Evolutionary conservation across 2,329 filamentous ascomycete species (phyloP), one percentile per base, ranked within the genome.

Genomic region (Bertia moriformis): DNA sequence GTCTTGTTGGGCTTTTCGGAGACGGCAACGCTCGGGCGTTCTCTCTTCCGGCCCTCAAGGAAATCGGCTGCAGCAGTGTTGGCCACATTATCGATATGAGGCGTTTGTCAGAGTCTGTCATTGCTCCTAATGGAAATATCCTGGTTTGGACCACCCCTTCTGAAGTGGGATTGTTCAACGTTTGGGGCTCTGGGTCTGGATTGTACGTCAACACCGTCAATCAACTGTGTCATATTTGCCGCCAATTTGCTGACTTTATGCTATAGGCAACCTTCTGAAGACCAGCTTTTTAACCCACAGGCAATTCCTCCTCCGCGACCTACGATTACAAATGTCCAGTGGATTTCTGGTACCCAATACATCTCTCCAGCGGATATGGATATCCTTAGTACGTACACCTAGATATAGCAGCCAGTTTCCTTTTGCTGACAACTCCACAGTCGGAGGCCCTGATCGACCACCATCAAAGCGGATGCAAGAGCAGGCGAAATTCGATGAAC

Each of bases 281-380:
- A 95, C 53, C 74, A 67, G 4, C 66, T 98, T 3, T 74, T 84
- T 57, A 94, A 96, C 53, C 78, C 83, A 0, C 68, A 83, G 42
- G 71, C 84, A 1, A 53, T 71, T 14, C 70, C 83, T 17, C 89
- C 88, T 2, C 70, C 85, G 12, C 76, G 91, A 2, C 91, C 91
- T 1, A 94, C 87, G 0, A 98, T 98, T 43, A 93, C 84, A 15
- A 94, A 93, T 50, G 60, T 98, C 27, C 87, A 96, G 59, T 98
- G 91, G 91, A 86, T 98, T 39, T 83, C 87, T 0, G 91, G 91
- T 3, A 96, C 89, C 1, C 89, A 95, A 57, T 83, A 93, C 49
- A 72, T 98, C 36, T 86, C 85, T 1, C 81, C 85, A 0, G 69
- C 78, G 2, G 91, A 98, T 50, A 76, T 98, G 51, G 91, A 96